Evolutionary conservation across 768 basidiomycete species (phyloP), one percentile per base, ranked within the genome.

Genomic region (Daedaleopsis nitida): DNA sequence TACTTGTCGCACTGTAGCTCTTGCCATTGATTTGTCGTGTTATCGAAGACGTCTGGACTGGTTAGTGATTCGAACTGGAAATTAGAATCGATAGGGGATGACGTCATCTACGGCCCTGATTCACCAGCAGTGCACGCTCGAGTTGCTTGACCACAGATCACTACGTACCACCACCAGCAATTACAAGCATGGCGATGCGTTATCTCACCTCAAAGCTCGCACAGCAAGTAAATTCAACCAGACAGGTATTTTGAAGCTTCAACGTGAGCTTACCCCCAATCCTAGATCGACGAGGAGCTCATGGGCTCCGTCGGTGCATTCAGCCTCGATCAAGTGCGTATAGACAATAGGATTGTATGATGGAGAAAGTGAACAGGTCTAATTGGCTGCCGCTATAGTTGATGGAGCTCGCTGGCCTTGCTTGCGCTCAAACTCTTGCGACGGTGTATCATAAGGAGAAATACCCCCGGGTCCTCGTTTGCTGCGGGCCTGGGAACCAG

Each of bases 401-500:
- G 34, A 97, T 98, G 94, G 96, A 98, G 70, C 83, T 98, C 13
- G 96, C 96, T 34, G 97, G 97, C 1, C 78, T 98, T 11, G 89
- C 96, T 1, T 96, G 96, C 70, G 97, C 96, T 0, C 92, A 96
- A 72, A 84, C 91, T 0, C 77, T 98, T 2, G 87, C 90, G 7
- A 87, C 80, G n/a, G 85, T 87, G 0, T 98, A 93, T 72, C 78
- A 77, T 43, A 85, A 81, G 34, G 84, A 86, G 3, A 82, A 79
- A 48, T 86, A 92, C 72, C 82, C 81, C 39, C 83, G 86, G 12
- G 93, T 98, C 7, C 78, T 98, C n/a, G 92, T 98, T 12, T 94
- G 92, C 69, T 98, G 96, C 71, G 97, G 97, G 17, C 96, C 97
- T 8, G 97, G 97, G 44, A 98, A 98, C 69, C 96, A 98, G 79